These are phyloP conservation scores for Vanderwaltozyma polyspora DNA, from an alignment of 805 yeast species.

Conservation along the genomic window DNA sequence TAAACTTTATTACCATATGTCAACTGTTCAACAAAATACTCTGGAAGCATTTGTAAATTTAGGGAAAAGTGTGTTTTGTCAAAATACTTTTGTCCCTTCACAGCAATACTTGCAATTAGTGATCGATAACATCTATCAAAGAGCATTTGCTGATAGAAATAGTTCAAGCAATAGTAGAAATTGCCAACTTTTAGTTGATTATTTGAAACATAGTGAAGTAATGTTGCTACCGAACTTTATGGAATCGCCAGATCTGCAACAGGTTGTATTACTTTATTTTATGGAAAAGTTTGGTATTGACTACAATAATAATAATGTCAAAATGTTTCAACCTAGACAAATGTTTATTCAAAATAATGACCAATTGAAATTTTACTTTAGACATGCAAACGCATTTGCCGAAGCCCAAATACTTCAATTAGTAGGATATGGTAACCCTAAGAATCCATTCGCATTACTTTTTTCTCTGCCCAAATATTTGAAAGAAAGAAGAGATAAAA, in stretches of 20 bases:
- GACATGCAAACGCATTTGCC: conserved; percentile 66
- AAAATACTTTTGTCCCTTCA: conserved; percentile 78
- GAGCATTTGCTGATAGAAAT: conserved; percentile 33
- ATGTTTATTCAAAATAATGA: conserved; percentile 29
- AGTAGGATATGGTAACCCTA: conserved; percentile 66
- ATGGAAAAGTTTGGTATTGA: conserved; percentile 54
- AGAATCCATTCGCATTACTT: conserved; percentile 64
- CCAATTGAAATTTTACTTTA: conserved; percentile 55
- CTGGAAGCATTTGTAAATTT: conserved; percentile 69
- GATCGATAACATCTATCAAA: conserved; percentile 61
- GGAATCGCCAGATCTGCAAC: conserved; percentile 42
- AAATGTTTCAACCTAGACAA: conserved; percentile 40
- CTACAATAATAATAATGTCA: conserved; percentile 41
- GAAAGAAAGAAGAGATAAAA: conserved; percentile 59
- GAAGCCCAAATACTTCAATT: conserved; percentile 63
- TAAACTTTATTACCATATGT: conserved; percentile 75
- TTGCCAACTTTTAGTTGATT: conserved; percentile 21
- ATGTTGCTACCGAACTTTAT: conserved; percentile 48
- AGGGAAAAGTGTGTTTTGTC: conserved; percentile 68
- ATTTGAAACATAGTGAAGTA: conserved; percentile 50
- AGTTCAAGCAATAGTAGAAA: conserved; percentile 4
- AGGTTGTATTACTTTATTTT: conserved; percentile 53
- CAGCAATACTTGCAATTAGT: conserved; percentile 67
- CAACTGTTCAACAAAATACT: conserved; percentile 64
- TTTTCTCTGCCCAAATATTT: conserved; percentile 63